Evolutionary conservation across 2,329 filamentous ascomycete genomes (phyloP), one percentile per base, ranked within the genome.

Genomic region (Graphilbum fragrans): DNA sequence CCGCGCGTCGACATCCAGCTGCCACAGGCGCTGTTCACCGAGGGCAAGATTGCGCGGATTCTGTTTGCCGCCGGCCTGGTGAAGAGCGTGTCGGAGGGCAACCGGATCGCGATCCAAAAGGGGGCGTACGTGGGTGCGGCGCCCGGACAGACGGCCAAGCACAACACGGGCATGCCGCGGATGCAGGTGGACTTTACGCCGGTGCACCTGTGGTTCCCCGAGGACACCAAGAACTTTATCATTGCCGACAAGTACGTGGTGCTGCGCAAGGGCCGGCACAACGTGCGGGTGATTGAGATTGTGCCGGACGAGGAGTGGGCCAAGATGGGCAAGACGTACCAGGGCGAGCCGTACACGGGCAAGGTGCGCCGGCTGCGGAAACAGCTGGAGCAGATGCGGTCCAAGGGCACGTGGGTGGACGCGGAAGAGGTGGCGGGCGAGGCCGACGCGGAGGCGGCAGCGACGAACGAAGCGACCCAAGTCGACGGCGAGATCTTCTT

Each of bases 181-280:
- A 70, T 64, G 16, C 67, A 69, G 43, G 54, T 86, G 21, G 64
- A 68, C 21, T 87, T 77, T 64, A 72, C 69, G 9, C 69, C 71
- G 2, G 69, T 85, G 45, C 74, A 76, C 53, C 59, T 69, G 19
- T 77, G 75, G 69, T 70, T 64, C 49, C 63, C 67, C 0, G 58
- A 65, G 20, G 72, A 80, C 41, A 79, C 76, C 1, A 53, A 65
- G 44, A 71, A 74, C 42, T 82, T 70, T 52, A 61, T 82, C 42
- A 69, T 85, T 17, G 72, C 78, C 46, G 72, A 56, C 43, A 65
- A 69, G 47, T 49, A 80, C 37, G 60, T 81, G 47, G 68, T 81
- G 49, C 60, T 81, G 41, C 72, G 77, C 48, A 74, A 69, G 53
- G 76, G 76, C 49, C 80, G 78, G 61, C 70, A 77, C 58, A 76